Evolutionary conservation across 495 filamentous ascomycete species (phyloP).

Genomic region (Tuber brumale): DNA sequence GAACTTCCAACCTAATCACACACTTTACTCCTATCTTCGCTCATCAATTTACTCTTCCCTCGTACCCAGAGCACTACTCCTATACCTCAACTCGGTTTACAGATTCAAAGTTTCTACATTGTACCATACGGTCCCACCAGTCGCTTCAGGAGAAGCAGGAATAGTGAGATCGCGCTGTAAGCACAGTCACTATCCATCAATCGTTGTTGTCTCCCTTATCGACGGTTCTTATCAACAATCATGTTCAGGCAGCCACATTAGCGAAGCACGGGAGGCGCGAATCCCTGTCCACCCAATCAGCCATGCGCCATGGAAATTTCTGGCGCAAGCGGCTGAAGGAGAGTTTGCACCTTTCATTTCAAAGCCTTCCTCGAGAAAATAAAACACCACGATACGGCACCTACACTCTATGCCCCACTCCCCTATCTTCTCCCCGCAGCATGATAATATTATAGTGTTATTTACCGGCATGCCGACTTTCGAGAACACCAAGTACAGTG

Average conservation of each 20-base stretch:
- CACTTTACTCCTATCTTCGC: background rate
- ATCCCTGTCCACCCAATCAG: background rate
- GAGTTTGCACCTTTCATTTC: background rate
- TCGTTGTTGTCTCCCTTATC: background rate
- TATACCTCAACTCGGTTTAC: too few relatives aligned
- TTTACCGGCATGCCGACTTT: background rate
- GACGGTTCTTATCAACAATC: background rate
- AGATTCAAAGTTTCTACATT: too few relatives aligned
- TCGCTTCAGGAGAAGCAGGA: background rate
- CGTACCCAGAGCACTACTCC: too few relatives aligned
- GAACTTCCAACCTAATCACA: background rate
- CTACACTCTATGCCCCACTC: background rate
- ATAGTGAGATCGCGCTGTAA: background rate
- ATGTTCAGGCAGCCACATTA: background rate
- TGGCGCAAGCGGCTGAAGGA: background rate
- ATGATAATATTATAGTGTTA: background rate
- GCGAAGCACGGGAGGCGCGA: background rate
- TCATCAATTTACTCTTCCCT: background rate
- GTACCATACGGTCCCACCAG: background rate
- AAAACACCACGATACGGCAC: background rate
- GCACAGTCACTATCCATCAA: background rate
- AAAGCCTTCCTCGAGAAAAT: background rate
- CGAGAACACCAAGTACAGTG: background rate
- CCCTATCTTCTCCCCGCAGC: background rate
- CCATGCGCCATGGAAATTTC: background rate